Evolutionary conservation across 176 grass and related monocot species (phyloP).

Genomic region (Carex cristatella): DNA sequence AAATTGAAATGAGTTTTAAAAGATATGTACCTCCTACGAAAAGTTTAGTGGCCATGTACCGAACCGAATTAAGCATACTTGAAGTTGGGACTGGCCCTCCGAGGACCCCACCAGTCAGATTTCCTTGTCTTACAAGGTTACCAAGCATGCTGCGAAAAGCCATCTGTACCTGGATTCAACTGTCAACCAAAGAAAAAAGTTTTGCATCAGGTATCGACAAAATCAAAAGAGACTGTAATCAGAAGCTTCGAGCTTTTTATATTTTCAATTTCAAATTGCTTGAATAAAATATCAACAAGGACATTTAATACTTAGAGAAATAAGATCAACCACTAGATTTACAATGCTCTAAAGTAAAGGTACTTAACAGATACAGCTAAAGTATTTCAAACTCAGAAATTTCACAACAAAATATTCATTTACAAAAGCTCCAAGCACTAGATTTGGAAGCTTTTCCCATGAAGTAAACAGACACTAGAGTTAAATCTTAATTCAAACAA

Average conservation of each 20-base stretch:
- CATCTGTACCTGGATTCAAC: conserved; percentile 34
- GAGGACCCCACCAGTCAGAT: conserved; percentile 18
- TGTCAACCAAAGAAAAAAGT: conserved; percentile 3
- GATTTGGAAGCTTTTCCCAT: neutral
- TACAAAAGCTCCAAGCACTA: neutral
- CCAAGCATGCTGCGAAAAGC: conserved; percentile 69
- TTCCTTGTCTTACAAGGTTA: conserved; percentile 50
- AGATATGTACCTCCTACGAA: conserved; percentile 64
- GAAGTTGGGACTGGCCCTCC: conserved; percentile 19
- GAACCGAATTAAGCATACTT: conserved; percentile 42
- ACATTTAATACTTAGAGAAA: neutral
- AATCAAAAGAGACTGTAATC: neutral
- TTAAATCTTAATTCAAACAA: neutral
- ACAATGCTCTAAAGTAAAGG: neutral
- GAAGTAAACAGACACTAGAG: neutral
- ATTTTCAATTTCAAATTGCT: neutral
- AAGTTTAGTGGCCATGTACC: conserved; percentile 69
- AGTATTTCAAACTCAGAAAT: neutral
- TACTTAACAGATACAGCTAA: neutral
- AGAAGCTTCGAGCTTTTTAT: neutral
- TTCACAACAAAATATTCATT: neutral
- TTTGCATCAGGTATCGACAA: neutral
- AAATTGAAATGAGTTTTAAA: neutral
- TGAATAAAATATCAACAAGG: neutral
- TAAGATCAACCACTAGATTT: neutral